Evolutionary conservation across 2,329 filamentous ascomycete species (phyloP), one percentile per base, ranked within the genome.

Genomic region (Fusarium compactum): DNA sequence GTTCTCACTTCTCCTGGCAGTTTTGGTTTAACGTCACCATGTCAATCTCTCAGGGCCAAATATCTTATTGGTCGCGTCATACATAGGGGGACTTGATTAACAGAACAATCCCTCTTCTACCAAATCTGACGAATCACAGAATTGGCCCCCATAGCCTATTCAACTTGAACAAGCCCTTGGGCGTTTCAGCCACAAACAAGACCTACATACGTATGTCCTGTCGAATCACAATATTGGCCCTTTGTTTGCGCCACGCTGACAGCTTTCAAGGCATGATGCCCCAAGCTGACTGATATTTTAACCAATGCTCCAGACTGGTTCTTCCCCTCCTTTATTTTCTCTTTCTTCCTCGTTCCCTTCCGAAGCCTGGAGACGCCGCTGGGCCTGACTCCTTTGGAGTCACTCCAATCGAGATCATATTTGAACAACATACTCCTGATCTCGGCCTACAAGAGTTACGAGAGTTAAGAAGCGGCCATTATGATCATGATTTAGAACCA

Each of bases 151-250:
- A 2, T 9, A 5, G 14, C 12, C 2, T n/a, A 22, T 29, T 4
- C 43, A 11, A 16, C 2, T 41, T 43, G 41, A 16, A 20, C 22
- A 0, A 2, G 4, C 2, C 22, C 4, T 32, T 8, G 12, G n/a
- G 5, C 20, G 20, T 27, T 8, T 27, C 50, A 59, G 29, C 29
- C 24, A 20, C 30, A 24, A 2, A 3, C 15, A 5, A 30, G 32
- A 34, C 5, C 30, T 32, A 18, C 16, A 24, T 5, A 14, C 2
- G 4, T 3, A 27, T 46, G 18, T 0, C 7, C 22, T 7, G 25
- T 1, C 51, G 16, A 58, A 60, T 58, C 52, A 60, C 18, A 40
- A 25, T 45, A 60, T 40, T 47, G 32, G 41, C 58, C 58, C 32
- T 60, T 9, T 8, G 16, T 22, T 8, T n/a, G 2, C n/a, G 25